Base-by-base conservation (phyloP, 2,329 filamentous ascomycete species). In the Fonsecaea erecta region DNA sequence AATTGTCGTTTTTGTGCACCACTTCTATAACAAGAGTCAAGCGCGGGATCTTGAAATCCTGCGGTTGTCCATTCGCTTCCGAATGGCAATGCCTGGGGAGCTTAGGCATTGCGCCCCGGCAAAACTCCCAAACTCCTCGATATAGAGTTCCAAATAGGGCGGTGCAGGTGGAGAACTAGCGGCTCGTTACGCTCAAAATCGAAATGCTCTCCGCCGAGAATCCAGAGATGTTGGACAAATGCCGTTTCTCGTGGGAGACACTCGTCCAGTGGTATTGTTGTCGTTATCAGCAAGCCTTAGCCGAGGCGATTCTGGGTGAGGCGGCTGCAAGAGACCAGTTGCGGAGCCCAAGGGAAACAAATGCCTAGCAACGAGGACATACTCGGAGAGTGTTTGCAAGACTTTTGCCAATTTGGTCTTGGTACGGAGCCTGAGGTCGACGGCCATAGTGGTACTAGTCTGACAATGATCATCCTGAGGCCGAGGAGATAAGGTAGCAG, bases 91-190 rank as follows among this genome's bases (percentile, higher is more conserved):
- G 24, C 21, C 28, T 32, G 14, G 48, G 40, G 55, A 48, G n/a
- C 40, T 21, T 26, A n/a, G 30, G 43, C 30, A 28, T n/a, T 52
- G 14, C 24, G 11, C 12, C 57, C 57, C 57, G 30, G 57, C 51
- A 24, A 30, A 14, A 46, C 24, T 46, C 43, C 43, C 18, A 26
- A 24, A 48, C 43, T 48, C 18, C 43, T 48, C 43, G 9, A 11
- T 43, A 43, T 48, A 12, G 46, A 60, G 6, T 35, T 52, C 46
- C 57, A 60, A 52, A 46, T 60, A 60, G 37, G 57, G 46, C 30
- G 14, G 14, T 26, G 6, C 30, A n/a, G 43, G 28, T 16, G 57
- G 43, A 37, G 43, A 24, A n/a, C 37, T 40, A 5, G 37, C 37
- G n/a, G 18, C 18, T 18, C 21, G 9, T 26, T 11, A 60, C n/a